These are phyloP conservation scores for Lunularia cruciata DNA, from an alignment of 225 moss, liverwort and hornwort species.

Conservation along the genomic window DNA sequence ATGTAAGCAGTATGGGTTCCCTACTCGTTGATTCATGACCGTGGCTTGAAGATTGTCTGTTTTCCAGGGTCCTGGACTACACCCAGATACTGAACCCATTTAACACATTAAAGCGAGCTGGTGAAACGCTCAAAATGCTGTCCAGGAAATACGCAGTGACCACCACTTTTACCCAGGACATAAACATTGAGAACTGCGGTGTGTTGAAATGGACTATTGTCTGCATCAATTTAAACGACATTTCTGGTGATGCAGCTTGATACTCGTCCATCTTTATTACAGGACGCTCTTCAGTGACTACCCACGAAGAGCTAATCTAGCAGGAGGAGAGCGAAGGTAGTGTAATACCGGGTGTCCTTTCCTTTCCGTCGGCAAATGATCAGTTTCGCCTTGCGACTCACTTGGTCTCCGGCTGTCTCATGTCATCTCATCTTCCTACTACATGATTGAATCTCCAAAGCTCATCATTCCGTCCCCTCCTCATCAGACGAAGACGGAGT, in stretches of 20 bases:
- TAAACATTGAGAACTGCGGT: slow-evolving; percentile 9
- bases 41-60: background rate
- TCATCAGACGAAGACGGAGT: background rate
- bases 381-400: background rate
- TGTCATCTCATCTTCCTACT: background rate
- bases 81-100: background rate
- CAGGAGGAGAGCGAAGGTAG: slow-evolving; percentile 1
- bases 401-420: background rate
- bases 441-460: background rate
- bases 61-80: background rate
- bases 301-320: slow-evolving; percentile 18
- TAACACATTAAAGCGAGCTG: background rate
- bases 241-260: slow-evolving; percentile 4
- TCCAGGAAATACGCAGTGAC: background rate
- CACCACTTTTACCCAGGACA: background rate
- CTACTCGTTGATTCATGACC: background rate
- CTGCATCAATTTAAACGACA: slow-evolving; percentile 2
- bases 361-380: background rate
- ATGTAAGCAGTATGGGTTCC: background rate
- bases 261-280: slow-evolving; percentile 3
- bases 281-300: slow-evolving; percentile 2
- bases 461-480: slow-evolving; percentile 4
- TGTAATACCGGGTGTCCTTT: background rate
- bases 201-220: background rate
- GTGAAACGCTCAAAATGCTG: slow-evolving; percentile 9